Percentiles rank a stretch among this genome's conserved stretches.
These are phyloP conservation scores for Waltiozyma sp. DNA, from an alignment of 1,139 yeast genomes.

Conservation along the genomic window DNA sequence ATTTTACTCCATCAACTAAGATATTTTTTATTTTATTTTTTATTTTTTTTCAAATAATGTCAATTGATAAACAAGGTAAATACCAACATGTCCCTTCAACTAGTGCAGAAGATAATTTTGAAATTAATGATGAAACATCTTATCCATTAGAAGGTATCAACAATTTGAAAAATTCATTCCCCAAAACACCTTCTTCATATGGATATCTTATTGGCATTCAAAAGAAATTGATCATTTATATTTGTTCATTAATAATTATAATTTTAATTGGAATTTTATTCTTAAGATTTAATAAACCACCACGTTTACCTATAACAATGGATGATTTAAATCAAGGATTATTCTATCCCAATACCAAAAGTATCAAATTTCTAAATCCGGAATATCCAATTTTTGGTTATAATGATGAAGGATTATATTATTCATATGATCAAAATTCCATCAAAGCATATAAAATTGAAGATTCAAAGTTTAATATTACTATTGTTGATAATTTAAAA, in stretches of 20 bases:
- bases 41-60: too few species aligned
- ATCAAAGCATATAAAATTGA: slow-evolving; percentile 21
- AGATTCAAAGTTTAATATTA: slow-evolving; percentile 26
- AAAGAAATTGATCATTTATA: neutral
- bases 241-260: neutral
- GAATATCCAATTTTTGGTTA: slow-evolving; percentile 11
- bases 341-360: slow-evolving; percentile 18
- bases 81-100: too few species aligned
- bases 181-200: neutral
- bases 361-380: slow-evolving; percentile 22
- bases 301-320: slow-evolving; percentile 14
- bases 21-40: too few species aligned
- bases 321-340: slow-evolving; percentile 21
- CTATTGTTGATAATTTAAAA: slow-evolving; percentile 29
- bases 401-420: slow-evolving; percentile 24
- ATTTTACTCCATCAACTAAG: too few species aligned
- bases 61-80: too few species aligned
- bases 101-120: neutral
- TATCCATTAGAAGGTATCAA: neutral
- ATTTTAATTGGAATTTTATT: neutral
- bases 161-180: neutral
- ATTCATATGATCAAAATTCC: slow-evolving; percentile 9
- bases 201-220: neutral
- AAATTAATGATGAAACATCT: neutral
- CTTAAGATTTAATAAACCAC: neutral